A percentile compares a stretch with the other conserved stretches of the same genome.
phyloP scores from a whole-genome alignment of 1,284 basidiomycete genomes.

The Puccinia triticina region DNA sequence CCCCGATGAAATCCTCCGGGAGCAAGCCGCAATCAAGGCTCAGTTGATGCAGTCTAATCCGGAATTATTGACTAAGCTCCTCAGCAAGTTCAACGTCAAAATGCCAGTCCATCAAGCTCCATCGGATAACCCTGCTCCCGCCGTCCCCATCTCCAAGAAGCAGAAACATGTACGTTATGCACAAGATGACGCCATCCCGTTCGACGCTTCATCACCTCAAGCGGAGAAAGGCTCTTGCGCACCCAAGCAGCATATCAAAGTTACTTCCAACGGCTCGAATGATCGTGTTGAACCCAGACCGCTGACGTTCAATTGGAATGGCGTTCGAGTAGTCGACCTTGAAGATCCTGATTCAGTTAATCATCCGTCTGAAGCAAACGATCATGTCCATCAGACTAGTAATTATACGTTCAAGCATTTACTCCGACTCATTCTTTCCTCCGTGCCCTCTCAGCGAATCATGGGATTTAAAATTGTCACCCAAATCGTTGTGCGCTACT shows the following conservation, averaged over 20 bases:
- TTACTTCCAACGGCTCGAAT: background rate
- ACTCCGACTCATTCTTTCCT: slow-evolving; percentile 41
- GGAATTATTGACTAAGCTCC: slow-evolving; percentile 32
- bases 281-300: background rate
- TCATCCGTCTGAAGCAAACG: background rate
- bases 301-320: slow-evolving; percentile 24
- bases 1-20: slow-evolving; percentile 34
- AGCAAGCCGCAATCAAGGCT: slow-evolving; percentile 42
- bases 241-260: background rate
- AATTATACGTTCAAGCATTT: slow-evolving; percentile 34
- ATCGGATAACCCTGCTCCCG: background rate
- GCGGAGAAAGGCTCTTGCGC: background rate
- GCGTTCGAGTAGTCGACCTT: slow-evolving; percentile 13
- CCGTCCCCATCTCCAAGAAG: background rate
- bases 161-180: slow-evolving; percentile 25
- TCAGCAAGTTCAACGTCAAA: slow-evolving; percentile 28
- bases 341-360: background rate
- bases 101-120: background rate
- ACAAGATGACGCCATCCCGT: background rate
- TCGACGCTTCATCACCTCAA: background rate
- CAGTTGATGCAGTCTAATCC: slow-evolving; percentile 44
- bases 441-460: slow-evolving; percentile 44
- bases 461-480: slow-evolving; percentile 49
- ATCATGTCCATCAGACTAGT: slow-evolving; percentile 37
- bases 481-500: slow-evolving; percentile 41